Base-by-base conservation (phyloP, 768 basidiomycete genomes). In the Agrocybe pediades region DNA sequence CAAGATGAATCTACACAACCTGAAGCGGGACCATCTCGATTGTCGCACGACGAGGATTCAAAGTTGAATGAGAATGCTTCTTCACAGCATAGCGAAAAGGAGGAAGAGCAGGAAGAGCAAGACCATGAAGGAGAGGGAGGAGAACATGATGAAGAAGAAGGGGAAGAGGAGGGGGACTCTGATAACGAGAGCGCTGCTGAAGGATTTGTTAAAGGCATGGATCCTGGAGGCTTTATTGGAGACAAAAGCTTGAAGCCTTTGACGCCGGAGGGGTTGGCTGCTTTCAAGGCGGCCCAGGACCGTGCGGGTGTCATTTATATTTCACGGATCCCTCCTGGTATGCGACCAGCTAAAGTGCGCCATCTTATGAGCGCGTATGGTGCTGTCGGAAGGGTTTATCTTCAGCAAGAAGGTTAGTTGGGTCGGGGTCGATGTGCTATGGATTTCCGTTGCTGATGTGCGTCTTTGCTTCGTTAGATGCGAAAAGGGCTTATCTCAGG, bases 291-390 rank as follows among this genome's bases (percentile, higher is more conserved):
- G 25, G 84, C 83, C 1, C 88, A 90, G 65, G 83, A 88, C 26
- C 78, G 79, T 36, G 85, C 94, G 17, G 95, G 95, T 0, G 85
- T 98, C 47, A 74, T 98, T 45, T 99, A 98, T 70, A 92, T 99
- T 40, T 97, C 95, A 15, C 82, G 97, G 26, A 89, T 98, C 63
- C 97, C 97, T 2, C 97, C 97, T 13, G 96, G 95, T 1, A 98
- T 99, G 97, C 92, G 89, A 19, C 97, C 97, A 24, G 81, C 90
- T 9, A 98, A 98, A 71, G 92, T 98, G 30, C 87, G 95, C 53
- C 93, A 98, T 71, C 77, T 99, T 39, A 88, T 99, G 87, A 86
- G 84, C 56, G 81, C 81, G 30, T 88, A 94, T 65, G 97, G 97
- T 3, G 92, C 94, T 55, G 78, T 98, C 3, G 95, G 94, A 1